Percentiles rank a stretch among this genome's conserved stretches.
phyloP scores from a whole-genome alignment of 177 flowering plant species.

The Telopea speciosissima region DNA sequence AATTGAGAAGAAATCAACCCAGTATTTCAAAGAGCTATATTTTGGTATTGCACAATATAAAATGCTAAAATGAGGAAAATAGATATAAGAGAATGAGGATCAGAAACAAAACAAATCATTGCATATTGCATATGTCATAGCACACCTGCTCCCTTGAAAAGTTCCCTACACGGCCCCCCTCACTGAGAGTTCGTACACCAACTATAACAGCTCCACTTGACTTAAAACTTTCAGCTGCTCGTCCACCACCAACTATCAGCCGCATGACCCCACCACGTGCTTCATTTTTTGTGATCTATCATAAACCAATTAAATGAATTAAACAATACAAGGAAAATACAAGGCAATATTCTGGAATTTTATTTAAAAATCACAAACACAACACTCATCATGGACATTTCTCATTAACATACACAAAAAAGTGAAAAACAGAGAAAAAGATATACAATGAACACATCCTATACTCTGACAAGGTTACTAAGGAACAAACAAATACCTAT shows the following conservation, averaged over 20 bases:
- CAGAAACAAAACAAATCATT: background rate
- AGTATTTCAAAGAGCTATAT: no score
- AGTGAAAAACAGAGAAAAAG: no score
- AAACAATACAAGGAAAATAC: background rate
- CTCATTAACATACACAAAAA: no score
- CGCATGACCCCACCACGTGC: conserved; percentile 89
- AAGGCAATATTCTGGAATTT: background rate
- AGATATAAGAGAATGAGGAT: background rate
- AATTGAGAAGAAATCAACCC: no score
- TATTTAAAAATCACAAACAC: background rate
- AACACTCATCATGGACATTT: background rate
- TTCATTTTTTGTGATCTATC: conserved; percentile 65
- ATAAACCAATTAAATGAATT: background rate
- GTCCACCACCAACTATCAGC: conserved; percentile 96
- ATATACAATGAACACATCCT: no score
- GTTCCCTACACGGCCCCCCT: conserved; percentile 98
- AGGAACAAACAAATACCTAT: no score
- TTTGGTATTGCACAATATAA: background rate
- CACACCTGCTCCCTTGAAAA: conserved; percentile 96
- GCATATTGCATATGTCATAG: background rate
- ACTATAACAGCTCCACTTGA: conserved; percentile 88
- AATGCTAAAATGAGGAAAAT: no score
- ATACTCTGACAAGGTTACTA: no score
- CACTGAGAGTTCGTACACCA: conserved; percentile 98
- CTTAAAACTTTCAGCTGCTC: conserved; percentile 74